Conservation (phyloP, 2,329 filamentous ascomycete species). For the Colletotrichum gloeosporioides region DNA sequence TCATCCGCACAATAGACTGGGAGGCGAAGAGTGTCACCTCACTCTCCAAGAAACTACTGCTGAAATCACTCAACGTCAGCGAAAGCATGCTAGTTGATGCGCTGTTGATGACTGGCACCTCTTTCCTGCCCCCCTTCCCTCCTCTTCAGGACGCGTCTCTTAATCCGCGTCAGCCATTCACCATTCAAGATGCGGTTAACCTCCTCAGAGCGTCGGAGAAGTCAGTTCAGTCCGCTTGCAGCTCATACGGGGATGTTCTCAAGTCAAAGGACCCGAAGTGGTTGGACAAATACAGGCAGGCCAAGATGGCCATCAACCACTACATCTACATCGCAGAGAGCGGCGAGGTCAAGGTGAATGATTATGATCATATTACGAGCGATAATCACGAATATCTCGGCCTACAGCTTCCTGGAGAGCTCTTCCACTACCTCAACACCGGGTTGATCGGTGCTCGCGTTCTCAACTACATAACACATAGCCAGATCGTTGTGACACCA, state of each 20-base stretch:
- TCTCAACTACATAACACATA: slow-evolving; percentile 81
- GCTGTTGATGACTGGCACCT: slow-evolving; percentile 81
- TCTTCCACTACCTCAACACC: slow-evolving; percentile 87
- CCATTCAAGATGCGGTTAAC: slow-evolving; percentile 78
- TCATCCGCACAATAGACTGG: slow-evolving; percentile 73
- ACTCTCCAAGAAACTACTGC: slow-evolving; percentile 71
- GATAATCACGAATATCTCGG: slow-evolving; percentile 92
- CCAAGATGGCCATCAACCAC: slow-evolving; percentile 84
- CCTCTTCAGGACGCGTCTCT: slow-evolving; percentile 68
- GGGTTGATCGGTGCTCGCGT: slow-evolving; percentile 82
- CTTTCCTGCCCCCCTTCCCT: slow-evolving; percentile 81
- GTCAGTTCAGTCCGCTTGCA: slow-evolving; percentile 74
- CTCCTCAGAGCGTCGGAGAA: slow-evolving; percentile 75
- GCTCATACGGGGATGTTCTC: slow-evolving; percentile 80
- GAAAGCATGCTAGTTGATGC: slow-evolving; percentile 84
- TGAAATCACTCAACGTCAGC: slow-evolving; percentile 69
- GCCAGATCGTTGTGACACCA: slow-evolving; percentile 79
- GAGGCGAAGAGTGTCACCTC: slow-evolving; percentile 67
- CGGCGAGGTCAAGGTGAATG: slow-evolving; percentile 79
- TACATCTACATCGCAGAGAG: slow-evolving; percentile 80
- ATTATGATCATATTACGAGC: slow-evolving; percentile 74
- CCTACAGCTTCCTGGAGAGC: slow-evolving; percentile 86
- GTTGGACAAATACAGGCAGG: slow-evolving; percentile 85
- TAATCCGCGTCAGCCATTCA: slow-evolving; percentile 61
- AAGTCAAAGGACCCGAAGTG: slow-evolving; percentile 76